Evolutionary conservation across 345 rosid species (phyloP), one percentile per base, ranked within the genome.

Genomic region (Syzygium jambos): DNA sequence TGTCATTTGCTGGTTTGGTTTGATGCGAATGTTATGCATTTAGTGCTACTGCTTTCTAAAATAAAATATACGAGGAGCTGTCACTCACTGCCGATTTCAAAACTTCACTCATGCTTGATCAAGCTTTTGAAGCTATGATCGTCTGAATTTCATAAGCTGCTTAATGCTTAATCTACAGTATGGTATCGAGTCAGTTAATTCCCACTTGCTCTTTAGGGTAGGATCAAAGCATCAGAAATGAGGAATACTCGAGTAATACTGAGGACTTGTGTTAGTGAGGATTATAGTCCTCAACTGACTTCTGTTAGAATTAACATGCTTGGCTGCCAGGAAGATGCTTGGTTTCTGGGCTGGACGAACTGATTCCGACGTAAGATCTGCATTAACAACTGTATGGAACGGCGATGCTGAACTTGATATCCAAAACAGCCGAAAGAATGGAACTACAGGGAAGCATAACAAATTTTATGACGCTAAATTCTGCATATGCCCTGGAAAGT

Each of bases 401-500:
- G 84, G 55, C 1, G 89, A 89, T 29, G 57, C 51, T 19, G 89
- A 85, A 25, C 59, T 89, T 22, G 86, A 87, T 43, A 87, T 89
- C 84, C 86, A 78, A 80, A 85, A 59, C 52, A 63, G 57, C 51
- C 57, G 14, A 82, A 23, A 30, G 41, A 77, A 87, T 77, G 56
- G 25, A 51, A 51, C 55, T 61, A 59, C 53, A 2, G 78, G 78
- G 52, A 59, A 86, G 30, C 43, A 86, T 41, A 61, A 86, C 38
- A 63, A 85, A 61, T 86, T 88, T n/a, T 63, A 85, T 30, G 56
- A 21, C 49, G 57, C 85, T n/a, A 89, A 86, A 68, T 90, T 87
- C 61, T 90, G 91, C 86, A 84, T 87, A 25, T 88, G 88, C 77
- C 89, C 88, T 82, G 68, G 85, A 41, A 84, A 86, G 19, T 86